Conservation (phyloP, 352 stramenopile genomes). For the Phytophthora cryptogea region DNA sequence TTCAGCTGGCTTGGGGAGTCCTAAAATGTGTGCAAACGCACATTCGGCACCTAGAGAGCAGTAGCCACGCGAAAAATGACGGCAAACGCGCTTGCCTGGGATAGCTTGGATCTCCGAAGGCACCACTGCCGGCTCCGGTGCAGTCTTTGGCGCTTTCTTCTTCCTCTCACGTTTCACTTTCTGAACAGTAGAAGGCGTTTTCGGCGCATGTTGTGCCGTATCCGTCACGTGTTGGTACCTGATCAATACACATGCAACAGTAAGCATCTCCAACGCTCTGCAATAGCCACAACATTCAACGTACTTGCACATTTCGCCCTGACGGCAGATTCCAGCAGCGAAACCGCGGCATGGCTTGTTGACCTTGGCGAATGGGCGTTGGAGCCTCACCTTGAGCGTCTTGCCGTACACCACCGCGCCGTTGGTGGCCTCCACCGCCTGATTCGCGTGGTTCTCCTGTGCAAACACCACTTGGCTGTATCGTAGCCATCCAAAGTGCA, state of each 20-base stretch:
- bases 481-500: neutral
- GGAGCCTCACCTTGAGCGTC: slow-evolving; percentile 47
- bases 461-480: slow-evolving; percentile 51
- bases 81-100: slow-evolving; percentile 44
- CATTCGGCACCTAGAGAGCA: slow-evolving; percentile 44
- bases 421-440: slow-evolving; percentile 49
- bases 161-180: slow-evolving; percentile 6
- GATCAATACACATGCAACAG: neutral
- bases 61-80: slow-evolving; percentile 56
- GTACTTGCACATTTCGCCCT: slow-evolving; percentile 78
- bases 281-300: slow-evolving; percentile 8
- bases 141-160: slow-evolving; percentile 8
- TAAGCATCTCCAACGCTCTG: neutral
- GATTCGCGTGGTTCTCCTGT: slow-evolving; percentile 31
- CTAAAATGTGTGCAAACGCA: slow-evolving; percentile 53
- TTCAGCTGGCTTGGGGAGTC: slow-evolving; percentile 9
- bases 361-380: slow-evolving; percentile 47
- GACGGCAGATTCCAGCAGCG: slow-evolving; percentile 58
- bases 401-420: slow-evolving; percentile 64
- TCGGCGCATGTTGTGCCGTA: slow-evolving; percentile 10
- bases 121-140: slow-evolving; percentile 1
- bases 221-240: slow-evolving; percentile 43
- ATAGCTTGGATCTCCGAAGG: slow-evolving; percentile 36
- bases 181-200: slow-evolving; percentile 2
- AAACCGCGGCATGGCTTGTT: slow-evolving; percentile 55